Percentiles rank a stretch among this genome's conserved stretches.
Conservation (phyloP, 805 yeast species). For the Torulaspora maleeae region DNA sequence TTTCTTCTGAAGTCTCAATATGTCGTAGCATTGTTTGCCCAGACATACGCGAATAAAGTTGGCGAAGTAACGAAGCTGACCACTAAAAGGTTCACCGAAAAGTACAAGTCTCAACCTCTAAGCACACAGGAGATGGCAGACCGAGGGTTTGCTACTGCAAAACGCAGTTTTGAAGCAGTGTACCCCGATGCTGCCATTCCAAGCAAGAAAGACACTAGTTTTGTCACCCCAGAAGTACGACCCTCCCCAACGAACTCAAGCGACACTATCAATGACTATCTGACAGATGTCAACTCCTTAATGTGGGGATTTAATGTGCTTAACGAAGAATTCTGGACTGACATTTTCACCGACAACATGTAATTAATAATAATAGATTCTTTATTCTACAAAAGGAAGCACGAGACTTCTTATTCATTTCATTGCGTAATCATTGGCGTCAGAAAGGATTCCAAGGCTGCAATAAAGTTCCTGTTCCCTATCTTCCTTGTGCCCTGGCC, state of each 20-base stretch:
- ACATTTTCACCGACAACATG: slow-evolving; percentile 31
- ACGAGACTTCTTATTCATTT: background rate
- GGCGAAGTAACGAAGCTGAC: slow-evolving; percentile 15
- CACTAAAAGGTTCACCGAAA: background rate
- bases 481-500: slow-evolving; percentile 35
- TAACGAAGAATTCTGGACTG: slow-evolving; percentile 72
- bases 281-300: slow-evolving; percentile 37
- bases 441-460: slow-evolving; percentile 29
- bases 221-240: slow-evolving; percentile 38
- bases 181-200: background rate
- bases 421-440: slow-evolving; percentile 28
- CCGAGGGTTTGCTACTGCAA: background rate
- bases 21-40: slow-evolving; percentile 54
- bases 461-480: slow-evolving; percentile 28
- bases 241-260: slow-evolving; percentile 41
- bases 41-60: slow-evolving; percentile 57
- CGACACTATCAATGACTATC: slow-evolving; percentile 27
- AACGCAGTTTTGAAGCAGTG: background rate
- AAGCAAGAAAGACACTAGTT: slow-evolving; percentile 18
- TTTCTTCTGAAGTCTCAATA: slow-evolving; percentile 51
- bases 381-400: background rate
- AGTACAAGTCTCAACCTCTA: background rate
- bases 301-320: slow-evolving; percentile 51
- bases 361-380: slow-evolving; percentile 4
- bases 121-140: background rate